Evolutionary conservation across 2,329 filamentous ascomycete species (phyloP).

Genomic region (Colletotrichum sojae): DNA sequence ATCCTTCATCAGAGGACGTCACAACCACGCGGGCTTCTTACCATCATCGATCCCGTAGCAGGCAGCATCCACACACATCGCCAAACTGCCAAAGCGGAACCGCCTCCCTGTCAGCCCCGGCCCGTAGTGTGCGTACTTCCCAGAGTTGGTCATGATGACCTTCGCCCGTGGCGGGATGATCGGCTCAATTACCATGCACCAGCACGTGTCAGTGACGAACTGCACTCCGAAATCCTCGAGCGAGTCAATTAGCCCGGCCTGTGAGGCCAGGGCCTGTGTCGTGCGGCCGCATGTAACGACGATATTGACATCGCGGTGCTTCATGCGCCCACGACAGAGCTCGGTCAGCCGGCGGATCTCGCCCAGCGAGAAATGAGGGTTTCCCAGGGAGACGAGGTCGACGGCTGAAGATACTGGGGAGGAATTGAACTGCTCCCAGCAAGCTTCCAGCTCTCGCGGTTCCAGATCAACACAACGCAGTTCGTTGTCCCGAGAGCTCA

Average conservation of each 20-base stretch:
- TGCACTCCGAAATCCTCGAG: conserved; percentile 55
- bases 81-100: conserved; percentile 46
- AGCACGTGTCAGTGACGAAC: conserved; percentile 61
- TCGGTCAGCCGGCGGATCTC: conserved; percentile 51
- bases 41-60: not conserved
- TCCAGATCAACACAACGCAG: not conserved
- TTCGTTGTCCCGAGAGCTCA: not conserved
- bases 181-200: conserved; percentile 62
- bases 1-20: no score
- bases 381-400: conserved; percentile 58
- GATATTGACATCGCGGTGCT: conserved; percentile 37
- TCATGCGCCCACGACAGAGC: conserved; percentile 48
- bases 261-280: not conserved
- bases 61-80: conserved; percentile 44
- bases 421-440: conserved; percentile 7
- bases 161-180: conserved; percentile 47
- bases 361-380: conserved; percentile 58
- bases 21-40: no score
- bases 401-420: conserved; percentile 40
- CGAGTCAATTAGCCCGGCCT: conserved; percentile 47
- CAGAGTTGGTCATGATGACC: conserved; percentile 61
- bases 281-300: conserved; percentile 37
- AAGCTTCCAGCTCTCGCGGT: not conserved
- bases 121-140: conserved; percentile 62
- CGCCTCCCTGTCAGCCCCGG: conserved; percentile 44